Percentiles rank a stretch among this genome's conserved stretches.
phyloP scores from a whole-genome alignment of 352 stramenopile genomes.

The Globisporangium irregulare region DNA sequence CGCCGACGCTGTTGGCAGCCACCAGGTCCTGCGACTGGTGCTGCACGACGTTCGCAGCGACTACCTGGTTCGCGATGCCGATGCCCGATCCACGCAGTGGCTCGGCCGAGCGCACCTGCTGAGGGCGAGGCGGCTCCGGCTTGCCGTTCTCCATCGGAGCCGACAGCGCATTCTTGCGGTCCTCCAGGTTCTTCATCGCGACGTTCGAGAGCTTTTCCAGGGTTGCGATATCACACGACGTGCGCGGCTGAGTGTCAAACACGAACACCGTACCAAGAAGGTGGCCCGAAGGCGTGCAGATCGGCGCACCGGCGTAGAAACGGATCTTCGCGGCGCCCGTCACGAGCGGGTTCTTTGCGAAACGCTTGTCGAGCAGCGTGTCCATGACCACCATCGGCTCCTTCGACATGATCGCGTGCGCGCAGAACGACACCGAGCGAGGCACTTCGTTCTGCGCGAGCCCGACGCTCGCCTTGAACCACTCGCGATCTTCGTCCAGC shows the following conservation, averaged over 20 bases:
- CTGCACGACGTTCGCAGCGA: slow-evolving; percentile 43
- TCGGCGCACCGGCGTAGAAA: slow-evolving; percentile 83
- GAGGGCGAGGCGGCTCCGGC: slow-evolving; percentile 32
- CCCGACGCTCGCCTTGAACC: slow-evolving; percentile 86
- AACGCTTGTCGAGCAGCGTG: slow-evolving; percentile 82
- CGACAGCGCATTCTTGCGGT: slow-evolving; percentile 85
- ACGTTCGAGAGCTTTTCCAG: slow-evolving; percentile 88
- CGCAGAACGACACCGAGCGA: slow-evolving; percentile 85
- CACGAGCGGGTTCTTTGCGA: slow-evolving; percentile 83
- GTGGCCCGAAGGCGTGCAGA: slow-evolving; percentile 78
- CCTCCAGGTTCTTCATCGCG: slow-evolving; percentile 88
- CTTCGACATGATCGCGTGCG: slow-evolving; percentile 87
- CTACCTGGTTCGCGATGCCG: slow-evolving; percentile 78
- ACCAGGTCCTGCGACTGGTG: slow-evolving; percentile 76
- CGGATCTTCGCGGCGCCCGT: slow-evolving; percentile 83
- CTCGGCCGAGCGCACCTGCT: slow-evolving; percentile 30
- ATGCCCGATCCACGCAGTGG: slow-evolving; percentile 60
- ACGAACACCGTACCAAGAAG: slow-evolving; percentile 85
- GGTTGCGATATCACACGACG: slow-evolving; percentile 83
- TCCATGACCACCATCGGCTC: slow-evolving; percentile 89
- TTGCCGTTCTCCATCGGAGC: slow-evolving; percentile 55
- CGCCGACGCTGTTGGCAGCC: slow-evolving; percentile 63
- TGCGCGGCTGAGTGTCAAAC: slow-evolving; percentile 83
- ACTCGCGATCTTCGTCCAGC: slow-evolving; percentile 83
- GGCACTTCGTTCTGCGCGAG: slow-evolving; percentile 84